A percentile compares a stretch with the other conserved stretches of the same genome.
These are phyloP conservation scores for Ceratocystiopsis brevicomis DNA, from an alignment of 2,329 filamentous ascomycete species.

Conservation along the genomic window DNA sequence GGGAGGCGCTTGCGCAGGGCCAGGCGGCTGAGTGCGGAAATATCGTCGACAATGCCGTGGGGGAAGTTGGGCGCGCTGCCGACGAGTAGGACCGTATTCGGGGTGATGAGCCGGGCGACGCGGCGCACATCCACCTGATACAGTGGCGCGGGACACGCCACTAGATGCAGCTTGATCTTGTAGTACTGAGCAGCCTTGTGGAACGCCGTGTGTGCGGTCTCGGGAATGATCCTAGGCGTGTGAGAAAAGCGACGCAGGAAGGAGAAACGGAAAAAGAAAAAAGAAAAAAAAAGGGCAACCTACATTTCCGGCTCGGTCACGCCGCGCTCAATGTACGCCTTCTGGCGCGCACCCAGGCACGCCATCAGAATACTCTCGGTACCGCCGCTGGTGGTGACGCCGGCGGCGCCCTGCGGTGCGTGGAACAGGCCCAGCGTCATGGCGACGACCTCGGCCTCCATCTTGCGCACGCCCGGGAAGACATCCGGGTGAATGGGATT, in stretches of 20 bases:
- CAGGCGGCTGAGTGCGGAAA: conserved; percentile 63
- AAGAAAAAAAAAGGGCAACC: conserved; percentile 14
- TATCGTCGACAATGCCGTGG: conserved; percentile 95
- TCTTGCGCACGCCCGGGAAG: conserved; percentile 93
- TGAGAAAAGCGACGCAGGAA: not conserved
- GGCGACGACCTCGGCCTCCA: conserved; percentile 94
- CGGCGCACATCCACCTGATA: conserved; percentile 69
- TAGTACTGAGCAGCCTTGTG: conserved; percentile 91
- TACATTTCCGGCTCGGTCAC: conserved; percentile 91
- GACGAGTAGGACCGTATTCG: conserved; percentile 83
- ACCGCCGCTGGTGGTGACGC: conserved; percentile 79
- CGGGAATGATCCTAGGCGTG: conserved; percentile 58
- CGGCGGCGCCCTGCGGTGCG: conserved; percentile 65
- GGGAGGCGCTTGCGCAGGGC: conserved; percentile 64
- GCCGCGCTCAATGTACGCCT: conserved; percentile 67
- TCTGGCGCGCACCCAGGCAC: conserved; percentile 74
- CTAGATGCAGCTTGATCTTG: conserved; percentile 83
- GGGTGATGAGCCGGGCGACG: conserved; percentile 73
- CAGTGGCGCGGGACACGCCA: conserved; percentile 64
- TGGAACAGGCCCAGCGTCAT: conserved; percentile 90
- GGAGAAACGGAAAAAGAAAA: not conserved
- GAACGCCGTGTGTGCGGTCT: conserved; percentile 91
- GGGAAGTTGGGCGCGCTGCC: conserved; percentile 95
- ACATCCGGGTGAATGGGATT: conserved; percentile 98
- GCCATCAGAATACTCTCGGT: conserved; percentile 97